Percentiles rank a stretch among this genome's conserved stretches.
Evolutionary conservation across 352 stramenopile genomes (phyloP).

Genomic region (Phytophthora rubi): DNA sequence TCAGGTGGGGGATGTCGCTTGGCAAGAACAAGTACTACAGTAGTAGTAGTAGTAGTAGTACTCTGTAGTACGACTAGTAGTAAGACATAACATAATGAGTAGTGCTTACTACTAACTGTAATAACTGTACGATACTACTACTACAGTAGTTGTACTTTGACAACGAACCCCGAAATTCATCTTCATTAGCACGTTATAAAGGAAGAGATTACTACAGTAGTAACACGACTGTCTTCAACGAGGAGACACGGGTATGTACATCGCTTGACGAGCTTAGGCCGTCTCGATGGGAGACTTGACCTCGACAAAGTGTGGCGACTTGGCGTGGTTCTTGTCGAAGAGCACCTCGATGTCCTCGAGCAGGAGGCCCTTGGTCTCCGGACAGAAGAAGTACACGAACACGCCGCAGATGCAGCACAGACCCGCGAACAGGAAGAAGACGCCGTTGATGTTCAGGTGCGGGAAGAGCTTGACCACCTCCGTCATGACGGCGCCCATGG

Average conservation of each 20-base stretch:
- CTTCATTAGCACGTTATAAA: background rate
- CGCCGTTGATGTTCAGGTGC: slow-evolving; percentile 26
- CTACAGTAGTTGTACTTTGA: too few species aligned
- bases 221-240: background rate
- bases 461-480: slow-evolving; percentile 27
- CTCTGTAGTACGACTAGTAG: too few species aligned
- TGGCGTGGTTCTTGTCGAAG: slow-evolving; percentile 24
- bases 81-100: too few species aligned
- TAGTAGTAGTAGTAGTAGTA: too few species aligned
- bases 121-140: too few species aligned
- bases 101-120: too few species aligned
- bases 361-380: slow-evolving; percentile 25
- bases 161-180: background rate
- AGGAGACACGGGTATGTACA: background rate
- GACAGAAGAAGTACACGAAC: slow-evolving; percentile 55
- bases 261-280: slow-evolving; percentile 4
- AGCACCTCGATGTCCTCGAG: slow-evolving; percentile 21
- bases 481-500: slow-evolving; percentile 33
- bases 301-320: slow-evolving; percentile 22
- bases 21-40: too few species aligned
- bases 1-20: too few species aligned
- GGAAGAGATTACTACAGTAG: background rate
- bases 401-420: slow-evolving; percentile 41
- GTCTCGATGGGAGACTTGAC: slow-evolving; percentile 20
- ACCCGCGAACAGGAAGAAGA: slow-evolving; percentile 31